Evolutionary conservation across 1,139 yeast genomes (phyloP).

Genomic region (Sugiyamaella paludigena): DNA sequence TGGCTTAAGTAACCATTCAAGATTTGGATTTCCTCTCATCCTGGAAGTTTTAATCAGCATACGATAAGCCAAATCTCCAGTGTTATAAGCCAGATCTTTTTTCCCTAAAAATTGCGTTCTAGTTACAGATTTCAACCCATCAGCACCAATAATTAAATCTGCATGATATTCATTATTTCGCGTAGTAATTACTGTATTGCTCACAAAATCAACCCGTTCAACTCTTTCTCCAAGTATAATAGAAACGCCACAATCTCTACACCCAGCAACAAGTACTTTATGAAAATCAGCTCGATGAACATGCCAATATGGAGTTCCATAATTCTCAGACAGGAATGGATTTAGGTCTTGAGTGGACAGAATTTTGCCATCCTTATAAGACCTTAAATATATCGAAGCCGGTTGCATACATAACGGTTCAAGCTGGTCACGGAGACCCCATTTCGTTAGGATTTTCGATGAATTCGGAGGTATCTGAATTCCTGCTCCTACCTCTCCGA

Average conservation of each 20-base stretch:
- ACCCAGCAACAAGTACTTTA: constrained; percentile 25
- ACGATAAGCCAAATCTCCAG: constrained; percentile 32
- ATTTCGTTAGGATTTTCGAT: constrained; percentile 31
- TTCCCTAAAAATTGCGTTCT: constrained; percentile 20
- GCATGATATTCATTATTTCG: constrained; percentile 31
- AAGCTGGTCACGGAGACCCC: constrained; percentile 34
- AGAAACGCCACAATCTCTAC: constrained; percentile 31
- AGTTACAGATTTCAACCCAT: constrained; percentile 35
- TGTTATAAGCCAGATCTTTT: constrained; percentile 27
- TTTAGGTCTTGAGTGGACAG: constrained; percentile 32
- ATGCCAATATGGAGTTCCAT: constrained; percentile 30
- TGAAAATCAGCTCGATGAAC: constrained; percentile 41
- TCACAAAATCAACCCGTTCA: constrained; percentile 30
- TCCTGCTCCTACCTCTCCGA: constrained; percentile 46
- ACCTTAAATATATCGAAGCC: constrained; percentile 28
- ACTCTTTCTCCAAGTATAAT: constrained; percentile 32
- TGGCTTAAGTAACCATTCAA: constrained; percentile 20
- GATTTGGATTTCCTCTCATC: constrained; percentile 19
- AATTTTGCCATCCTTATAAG: constrained; percentile 34
- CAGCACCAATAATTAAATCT: constrained; percentile 40
- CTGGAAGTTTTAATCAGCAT: constrained; percentile 24
- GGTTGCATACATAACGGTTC: constrained; percentile 32
- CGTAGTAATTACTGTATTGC: constrained; percentile 29
- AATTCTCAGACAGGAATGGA: constrained; percentile 30
- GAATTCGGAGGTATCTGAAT: constrained; percentile 41